A percentile compares a stretch with the other conserved stretches of the same genome.
Evolutionary conservation across 2,329 filamentous ascomycete species (phyloP).

Genomic region (Scolecobasidium constrictum): DNA sequence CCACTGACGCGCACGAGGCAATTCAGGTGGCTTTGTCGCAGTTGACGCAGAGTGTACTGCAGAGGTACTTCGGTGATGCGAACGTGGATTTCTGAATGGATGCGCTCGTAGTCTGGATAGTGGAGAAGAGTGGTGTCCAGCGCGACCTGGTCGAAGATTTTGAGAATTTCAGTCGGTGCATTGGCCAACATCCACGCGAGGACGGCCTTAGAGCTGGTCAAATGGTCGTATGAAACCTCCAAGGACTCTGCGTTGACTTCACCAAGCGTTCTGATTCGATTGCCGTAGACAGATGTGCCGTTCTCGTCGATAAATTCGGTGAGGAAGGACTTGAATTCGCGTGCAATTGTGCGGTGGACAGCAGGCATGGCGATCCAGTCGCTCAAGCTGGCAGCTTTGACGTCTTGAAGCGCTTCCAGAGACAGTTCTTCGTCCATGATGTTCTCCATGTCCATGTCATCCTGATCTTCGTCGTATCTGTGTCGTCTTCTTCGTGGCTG

Average conservation of each 20-base stretch:
- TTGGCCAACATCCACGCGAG: constrained; percentile 94
- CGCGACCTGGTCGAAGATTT: constrained; percentile 91
- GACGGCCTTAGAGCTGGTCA: constrained; percentile 83
- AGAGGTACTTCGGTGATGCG: constrained; percentile 92
- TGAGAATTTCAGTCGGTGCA: constrained; percentile 86
- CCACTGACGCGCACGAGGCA: constrained; percentile 89
- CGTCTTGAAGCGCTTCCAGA: constrained; percentile 79
- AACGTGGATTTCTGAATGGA: constrained; percentile 95
- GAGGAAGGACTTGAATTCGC: constrained; percentile 95
- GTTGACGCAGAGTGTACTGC: constrained; percentile 86
- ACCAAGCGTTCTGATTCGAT: constrained; percentile 87
- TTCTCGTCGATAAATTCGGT: constrained; percentile 90
- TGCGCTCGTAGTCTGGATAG: constrained; percentile 95
- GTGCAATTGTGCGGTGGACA: constrained; percentile 84
- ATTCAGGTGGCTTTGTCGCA: constrained; percentile 92
- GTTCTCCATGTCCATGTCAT: constrained; percentile 81
- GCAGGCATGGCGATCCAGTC: constrained; percentile 90
- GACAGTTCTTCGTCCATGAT: constrained; percentile 95
- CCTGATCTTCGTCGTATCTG: constrained; percentile 87
- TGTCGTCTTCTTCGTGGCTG: constrained; percentile 78
- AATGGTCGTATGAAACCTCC: constrained; percentile 90
- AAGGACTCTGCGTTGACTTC: constrained; percentile 94
- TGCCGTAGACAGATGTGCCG: constrained; percentile 87
- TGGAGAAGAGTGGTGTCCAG: constrained; percentile 94
- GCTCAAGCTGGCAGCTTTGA: constrained; percentile 85